Evolutionary conservation across 768 basidiomycete species (phyloP).

Genomic region (Termitomyces sp.): DNA sequence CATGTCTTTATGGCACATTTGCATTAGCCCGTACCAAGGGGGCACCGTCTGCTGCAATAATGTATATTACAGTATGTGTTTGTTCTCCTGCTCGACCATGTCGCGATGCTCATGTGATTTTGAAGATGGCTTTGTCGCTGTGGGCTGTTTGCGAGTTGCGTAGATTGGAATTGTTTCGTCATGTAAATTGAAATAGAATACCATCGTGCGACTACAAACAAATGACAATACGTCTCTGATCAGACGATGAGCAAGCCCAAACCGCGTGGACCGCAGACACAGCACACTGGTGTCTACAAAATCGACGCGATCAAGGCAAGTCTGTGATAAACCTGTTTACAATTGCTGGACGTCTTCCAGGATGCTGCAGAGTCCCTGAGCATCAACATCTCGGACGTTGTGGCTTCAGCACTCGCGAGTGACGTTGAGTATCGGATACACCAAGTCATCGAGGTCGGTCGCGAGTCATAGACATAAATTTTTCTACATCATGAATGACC

Average conservation of each 20-base stretch:
- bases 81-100: neutral
- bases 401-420: slow-evolving; percentile 82
- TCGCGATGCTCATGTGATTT: neutral
- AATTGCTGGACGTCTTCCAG: slow-evolving; percentile 29
- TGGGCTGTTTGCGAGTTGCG: slow-evolving; percentile 2
- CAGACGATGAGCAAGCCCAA: slow-evolving; percentile 44
- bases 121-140: neutral
- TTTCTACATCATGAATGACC: slow-evolving; percentile 10
- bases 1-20: neutral
- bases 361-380: slow-evolving; percentile 88
- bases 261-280: slow-evolving; percentile 35
- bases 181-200: too few species aligned
- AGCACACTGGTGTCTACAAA: slow-evolving; percentile 59
- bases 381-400: slow-evolving; percentile 72
- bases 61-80: slow-evolving; percentile 2
- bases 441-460: slow-evolving; percentile 82
- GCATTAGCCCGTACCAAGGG: neutral
- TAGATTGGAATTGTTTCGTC: neutral
- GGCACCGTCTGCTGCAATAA: slow-evolving; percentile 5
- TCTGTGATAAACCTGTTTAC: neutral
- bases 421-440: slow-evolving; percentile 97
- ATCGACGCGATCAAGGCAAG: slow-evolving; percentile 57
- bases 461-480: neutral
- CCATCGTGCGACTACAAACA: neutral
- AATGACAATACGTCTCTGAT: too few species aligned